phyloP scores from a whole-genome alignment of 140 eudicot genomes.

The Anethum foeniculum region DNA sequence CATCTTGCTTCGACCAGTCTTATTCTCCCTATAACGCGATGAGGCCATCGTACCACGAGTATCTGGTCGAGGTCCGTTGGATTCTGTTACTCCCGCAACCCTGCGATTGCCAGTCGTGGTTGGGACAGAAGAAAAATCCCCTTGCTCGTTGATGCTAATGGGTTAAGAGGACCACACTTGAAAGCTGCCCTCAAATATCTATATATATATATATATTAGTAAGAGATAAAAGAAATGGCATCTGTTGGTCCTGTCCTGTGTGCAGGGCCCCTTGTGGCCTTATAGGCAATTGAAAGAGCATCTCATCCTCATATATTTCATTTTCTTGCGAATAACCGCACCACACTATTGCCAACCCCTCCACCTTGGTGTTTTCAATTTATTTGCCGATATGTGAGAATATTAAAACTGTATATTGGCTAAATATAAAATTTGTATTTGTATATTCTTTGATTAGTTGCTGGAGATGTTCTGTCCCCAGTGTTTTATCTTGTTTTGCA shows the following conservation, averaged over 20 bases:
- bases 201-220: background rate
- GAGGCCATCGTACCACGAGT: background rate
- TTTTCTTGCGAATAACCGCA: background rate
- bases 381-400: background rate
- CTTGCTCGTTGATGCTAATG: background rate
- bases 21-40: background rate
- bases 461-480: background rate
- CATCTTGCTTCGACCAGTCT: background rate
- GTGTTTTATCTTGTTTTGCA: background rate
- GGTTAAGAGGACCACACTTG: background rate
- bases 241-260: background rate
- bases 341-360: background rate
- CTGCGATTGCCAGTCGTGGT: background rate
- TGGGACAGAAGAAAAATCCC: background rate
- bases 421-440: background rate
- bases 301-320: background rate
- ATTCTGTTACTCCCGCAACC: background rate
- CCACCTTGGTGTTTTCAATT: background rate
- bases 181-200: background rate
- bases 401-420: background rate
- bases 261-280: background rate
- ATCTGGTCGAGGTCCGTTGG: background rate
- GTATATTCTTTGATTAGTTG: background rate
- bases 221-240: background rate
- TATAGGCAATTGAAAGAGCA: background rate